Percentiles rank a stretch among this genome's conserved stretches.
phyloP scores from a whole-genome alignment of 768 basidiomycete species.

The Gymnopilus junonius region DNA sequence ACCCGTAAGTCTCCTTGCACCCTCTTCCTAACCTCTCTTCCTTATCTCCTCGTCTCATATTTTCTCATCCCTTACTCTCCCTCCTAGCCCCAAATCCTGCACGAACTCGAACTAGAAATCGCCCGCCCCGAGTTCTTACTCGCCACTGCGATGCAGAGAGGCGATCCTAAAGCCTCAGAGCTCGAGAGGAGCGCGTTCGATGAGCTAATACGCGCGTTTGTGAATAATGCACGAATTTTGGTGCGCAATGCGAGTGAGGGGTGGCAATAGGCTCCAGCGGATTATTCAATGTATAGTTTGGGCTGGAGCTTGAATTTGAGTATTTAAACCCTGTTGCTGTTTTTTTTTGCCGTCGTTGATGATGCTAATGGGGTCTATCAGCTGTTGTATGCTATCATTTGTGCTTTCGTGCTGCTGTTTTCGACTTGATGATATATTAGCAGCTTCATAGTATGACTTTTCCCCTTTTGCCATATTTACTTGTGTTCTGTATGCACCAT shows the following conservation, averaged over 20 bases:
- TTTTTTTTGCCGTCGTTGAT: neutral
- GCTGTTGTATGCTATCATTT: neutral
- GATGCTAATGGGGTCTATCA: neutral
- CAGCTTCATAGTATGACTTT: neutral
- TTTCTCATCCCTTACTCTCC: neutral
- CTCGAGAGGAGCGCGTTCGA: slow-evolving; percentile 80
- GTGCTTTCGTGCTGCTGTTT: neutral
- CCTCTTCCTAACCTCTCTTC: neutral
- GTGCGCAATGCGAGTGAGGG: slow-evolving; percentile 62
- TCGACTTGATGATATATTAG: neutral
- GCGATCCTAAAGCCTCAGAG: slow-evolving; percentile 61
- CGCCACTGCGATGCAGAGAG: slow-evolving; percentile 69
- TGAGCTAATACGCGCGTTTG: slow-evolving; percentile 88
- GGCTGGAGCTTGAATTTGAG: neutral
- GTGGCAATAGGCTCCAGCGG: slow-evolving; percentile 15
- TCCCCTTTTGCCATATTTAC: neutral
- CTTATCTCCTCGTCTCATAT: neutral
- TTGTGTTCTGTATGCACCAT: neutral
- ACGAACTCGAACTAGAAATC: slow-evolving; percentile 93
- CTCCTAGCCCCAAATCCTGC: slow-evolving; percentile 69
- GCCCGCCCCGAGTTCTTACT: slow-evolving; percentile 73
- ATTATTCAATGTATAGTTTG: no score
- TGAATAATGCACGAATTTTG: slow-evolving; percentile 92
- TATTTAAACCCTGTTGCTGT: neutral
- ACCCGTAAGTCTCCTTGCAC: slow-evolving; percentile 49